phyloP scores from a whole-genome alignment of 139 green algal genomes.

The Chlamydomonas sp. region DNA sequence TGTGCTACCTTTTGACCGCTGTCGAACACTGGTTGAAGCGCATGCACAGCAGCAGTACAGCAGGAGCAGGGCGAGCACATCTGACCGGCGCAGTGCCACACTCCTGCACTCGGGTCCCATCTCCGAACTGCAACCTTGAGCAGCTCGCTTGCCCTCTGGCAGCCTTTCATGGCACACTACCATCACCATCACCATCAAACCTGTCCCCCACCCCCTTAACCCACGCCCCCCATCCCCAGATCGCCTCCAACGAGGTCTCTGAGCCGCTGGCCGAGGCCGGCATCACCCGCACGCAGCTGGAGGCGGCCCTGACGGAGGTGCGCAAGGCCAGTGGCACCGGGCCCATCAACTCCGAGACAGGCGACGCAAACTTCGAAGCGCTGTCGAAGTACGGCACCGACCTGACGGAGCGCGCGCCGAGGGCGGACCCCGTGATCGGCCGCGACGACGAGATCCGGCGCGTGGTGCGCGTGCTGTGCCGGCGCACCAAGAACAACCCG shows the following conservation, averaged over 20 bases:
- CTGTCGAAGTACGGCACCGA: conserved; percentile 92
- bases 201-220: neutral
- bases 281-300: conserved; percentile 66
- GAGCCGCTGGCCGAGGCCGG: conserved; percentile 55
- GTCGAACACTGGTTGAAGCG: too few relatives aligned
- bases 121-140: too few relatives aligned
- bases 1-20: too few relatives aligned
- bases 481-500: conserved; percentile 98
- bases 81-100: too few relatives aligned
- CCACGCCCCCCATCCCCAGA: neutral
- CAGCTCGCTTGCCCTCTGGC: too few relatives aligned
- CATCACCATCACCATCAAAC: too few relatives aligned
- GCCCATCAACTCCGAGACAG: conserved; percentile 61
- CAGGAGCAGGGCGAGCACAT: too few relatives aligned
- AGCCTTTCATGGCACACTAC: too few relatives aligned
- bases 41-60: too few relatives aligned
- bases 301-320: conserved; percentile 75
- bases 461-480: conserved; percentile 88
- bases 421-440: conserved; percentile 95
- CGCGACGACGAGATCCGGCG: conserved; percentile 85
- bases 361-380: conserved; percentile 89
- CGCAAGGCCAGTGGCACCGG: conserved; percentile 43
- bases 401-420: conserved; percentile 88
- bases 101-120: too few relatives aligned
- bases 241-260: conserved; percentile 11